Conservation (phyloP, 352 stramenopile species). For the Phytophthora hybrid region DNA sequence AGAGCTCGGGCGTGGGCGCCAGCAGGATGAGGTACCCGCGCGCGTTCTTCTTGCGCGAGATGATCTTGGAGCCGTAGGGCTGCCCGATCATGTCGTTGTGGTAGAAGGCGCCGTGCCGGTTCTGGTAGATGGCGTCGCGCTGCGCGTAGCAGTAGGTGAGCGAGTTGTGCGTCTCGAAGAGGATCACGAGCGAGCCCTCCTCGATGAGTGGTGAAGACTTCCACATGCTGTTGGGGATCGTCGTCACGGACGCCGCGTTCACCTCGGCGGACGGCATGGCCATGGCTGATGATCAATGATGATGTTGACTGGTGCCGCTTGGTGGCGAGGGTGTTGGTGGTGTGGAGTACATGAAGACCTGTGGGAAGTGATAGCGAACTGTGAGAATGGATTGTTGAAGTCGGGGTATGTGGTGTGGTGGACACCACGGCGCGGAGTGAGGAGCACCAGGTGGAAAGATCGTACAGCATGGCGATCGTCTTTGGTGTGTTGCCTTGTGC, state of each 20-base stretch:
- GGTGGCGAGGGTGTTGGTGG: not conserved
- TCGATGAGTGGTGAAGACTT: conserved; percentile 57
- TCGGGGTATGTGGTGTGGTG: not conserved
- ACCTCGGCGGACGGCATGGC: conserved; percentile 37
- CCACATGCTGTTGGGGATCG: conserved; percentile 81
- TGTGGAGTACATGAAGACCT: conserved; percentile 10
- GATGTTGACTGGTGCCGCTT: conserved; percentile 15
- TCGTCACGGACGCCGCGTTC: conserved; percentile 37
- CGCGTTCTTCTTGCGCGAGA: conserved; percentile 69
- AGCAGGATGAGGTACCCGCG: conserved; percentile 95
- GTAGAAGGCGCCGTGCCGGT: conserved; percentile 97
- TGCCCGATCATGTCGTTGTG: conserved; percentile 97
- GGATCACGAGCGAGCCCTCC: conserved; percentile 94
- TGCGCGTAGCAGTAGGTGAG: conserved; percentile 96
- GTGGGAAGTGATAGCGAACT: not conserved
- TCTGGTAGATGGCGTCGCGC: conserved; percentile 93
- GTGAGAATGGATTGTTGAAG: conserved; percentile 13
- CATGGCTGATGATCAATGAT: conserved; percentile 15
- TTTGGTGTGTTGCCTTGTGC: no score
- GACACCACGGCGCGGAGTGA: not conserved
- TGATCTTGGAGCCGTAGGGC: conserved; percentile 84
- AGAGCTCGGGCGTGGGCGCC: conserved; percentile 97
- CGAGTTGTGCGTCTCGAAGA: conserved; percentile 97
- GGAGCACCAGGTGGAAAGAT: not conserved
- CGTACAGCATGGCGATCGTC: not conserved